Percentiles rank a stretch among this genome's conserved stretches.
Conservation (phyloP, 805 yeast species). For the Cyberlindnera meyerae region DNA sequence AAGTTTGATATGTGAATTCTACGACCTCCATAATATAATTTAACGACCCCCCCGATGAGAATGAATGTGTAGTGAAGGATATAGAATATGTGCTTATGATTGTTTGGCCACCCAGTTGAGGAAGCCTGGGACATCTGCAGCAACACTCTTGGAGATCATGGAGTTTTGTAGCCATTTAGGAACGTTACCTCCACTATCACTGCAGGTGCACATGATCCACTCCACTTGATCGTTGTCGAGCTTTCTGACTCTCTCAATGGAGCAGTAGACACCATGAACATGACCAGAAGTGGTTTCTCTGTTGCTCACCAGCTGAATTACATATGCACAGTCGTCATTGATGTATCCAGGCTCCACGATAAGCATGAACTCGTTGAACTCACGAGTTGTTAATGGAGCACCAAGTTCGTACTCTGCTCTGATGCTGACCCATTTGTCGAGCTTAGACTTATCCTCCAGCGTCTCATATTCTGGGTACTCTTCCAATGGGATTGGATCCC, state of each 20-base stretch:
- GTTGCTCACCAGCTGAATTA: conserved; percentile 31
- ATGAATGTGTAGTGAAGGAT: neutral
- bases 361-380: conserved; percentile 33
- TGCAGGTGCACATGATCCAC: conserved; percentile 36
- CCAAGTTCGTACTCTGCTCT: conserved; percentile 34
- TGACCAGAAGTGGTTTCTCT: conserved; percentile 20
- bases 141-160: conserved; percentile 34
- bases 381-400: conserved; percentile 32
- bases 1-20: conserved; percentile 27
- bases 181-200: conserved; percentile 38
- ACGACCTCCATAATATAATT: too few relatives aligned
- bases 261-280: conserved; percentile 32
- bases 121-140: conserved; percentile 35
- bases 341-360: conserved; percentile 24
- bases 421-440: conserved; percentile 27
- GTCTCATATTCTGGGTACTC: conserved; percentile 15
- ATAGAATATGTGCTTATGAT: neutral
- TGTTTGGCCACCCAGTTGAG: conserved; percentile 23
- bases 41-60: neutral
- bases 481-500: conserved; percentile 22
- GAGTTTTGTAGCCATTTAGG: conserved; percentile 37
- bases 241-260: conserved; percentile 30
- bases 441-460: conserved; percentile 5
- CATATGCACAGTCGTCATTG: conserved; percentile 26
- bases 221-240: conserved; percentile 18